Evolutionary conservation across 2,329 filamentous ascomycete species (phyloP).

Genomic region (Colletotrichum incanum): DNA sequence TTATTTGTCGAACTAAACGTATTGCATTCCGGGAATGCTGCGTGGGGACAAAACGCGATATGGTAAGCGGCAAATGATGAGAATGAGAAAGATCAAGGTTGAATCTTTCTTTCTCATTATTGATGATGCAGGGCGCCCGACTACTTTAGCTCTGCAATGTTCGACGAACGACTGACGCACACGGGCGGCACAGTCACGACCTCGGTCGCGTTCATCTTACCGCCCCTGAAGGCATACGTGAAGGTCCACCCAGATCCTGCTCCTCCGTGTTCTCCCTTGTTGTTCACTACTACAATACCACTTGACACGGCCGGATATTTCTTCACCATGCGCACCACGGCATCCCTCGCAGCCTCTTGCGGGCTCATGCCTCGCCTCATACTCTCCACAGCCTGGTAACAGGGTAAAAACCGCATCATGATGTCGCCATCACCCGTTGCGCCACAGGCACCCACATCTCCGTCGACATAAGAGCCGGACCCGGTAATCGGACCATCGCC

Average conservation of each 20-base stretch:
- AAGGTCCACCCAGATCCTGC: slow-evolving; percentile 70
- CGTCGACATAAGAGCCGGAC: slow-evolving; percentile 70
- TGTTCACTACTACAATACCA: slow-evolving; percentile 68
- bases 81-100: background rate
- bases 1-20: background rate
- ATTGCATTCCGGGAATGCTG: too few relatives aligned
- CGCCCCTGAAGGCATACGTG: slow-evolving; percentile 66
- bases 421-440: slow-evolving; percentile 71
- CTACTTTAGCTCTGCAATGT: background rate
- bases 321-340: slow-evolving; percentile 63
- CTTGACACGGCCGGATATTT: slow-evolving; percentile 63
- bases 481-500: slow-evolving; percentile 70
- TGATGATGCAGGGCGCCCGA: background rate
- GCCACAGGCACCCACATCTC: slow-evolving; percentile 68
- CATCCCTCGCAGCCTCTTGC: slow-evolving; percentile 65
- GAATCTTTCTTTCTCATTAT: background rate
- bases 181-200: slow-evolving; percentile 59
- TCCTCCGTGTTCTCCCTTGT: slow-evolving; percentile 63
- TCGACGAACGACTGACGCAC: slow-evolving; percentile 16
- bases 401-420: slow-evolving; percentile 72
- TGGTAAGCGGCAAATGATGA: background rate
- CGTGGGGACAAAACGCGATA: background rate
- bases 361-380: slow-evolving; percentile 65
- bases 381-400: slow-evolving; percentile 71
- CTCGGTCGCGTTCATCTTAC: slow-evolving; percentile 61